Evolutionary conservation across 352 stramenopile genomes (phyloP), one percentile per base, ranked within the genome.

Genomic region (Phytophthora pinifolia): DNA sequence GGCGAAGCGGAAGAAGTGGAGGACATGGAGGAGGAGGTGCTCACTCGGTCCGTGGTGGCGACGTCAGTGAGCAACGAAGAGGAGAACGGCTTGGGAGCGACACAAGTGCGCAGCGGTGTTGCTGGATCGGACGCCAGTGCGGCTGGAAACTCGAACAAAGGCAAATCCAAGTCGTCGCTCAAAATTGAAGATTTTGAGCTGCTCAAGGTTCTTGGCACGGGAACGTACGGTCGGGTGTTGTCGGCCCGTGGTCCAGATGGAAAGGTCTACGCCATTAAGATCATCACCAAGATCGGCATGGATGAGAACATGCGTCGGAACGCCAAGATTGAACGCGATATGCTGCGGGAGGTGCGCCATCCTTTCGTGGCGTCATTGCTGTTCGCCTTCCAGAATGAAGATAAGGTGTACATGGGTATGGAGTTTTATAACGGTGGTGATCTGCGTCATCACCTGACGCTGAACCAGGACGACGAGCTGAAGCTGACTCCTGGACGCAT

Each of bases 371-470:
- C 97, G 42, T 98, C 96, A 62, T 67, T 99, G 30, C 79, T 98
- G 39, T 99, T 98, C 73, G 95, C 96, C 1, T 99, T 99, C 70
- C 96, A 99, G 79, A 98, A 96, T 53, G 76, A 97, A 69, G 95
- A 98, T 72, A 99, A 99, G 65, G 78, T 99, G 38, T 99, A 98
- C 76, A 89, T 99, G 55, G 96, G 98, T 15, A 96, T 99, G 72
- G 96, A 99, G 73, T 99, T 99, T 65, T 98, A 97, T 79, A 96
- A 97, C 39, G 97, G 97, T 31, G 97, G 97, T 13, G 96, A 99
- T 62, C 65, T 99, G 56, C 80, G 83, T 2, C 82, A 93, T 34
- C 83, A 95, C 54, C 54, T 93, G 30, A 88, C 70, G n/a, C 43
- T 91, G 53, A 87, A 76, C 62, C 67, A 80, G 49, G 86, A 67